These are phyloP conservation scores for Arthrinium puccinioides DNA, from an alignment of 2,329 filamentous ascomycete genomes.

Conservation along the genomic window DNA sequence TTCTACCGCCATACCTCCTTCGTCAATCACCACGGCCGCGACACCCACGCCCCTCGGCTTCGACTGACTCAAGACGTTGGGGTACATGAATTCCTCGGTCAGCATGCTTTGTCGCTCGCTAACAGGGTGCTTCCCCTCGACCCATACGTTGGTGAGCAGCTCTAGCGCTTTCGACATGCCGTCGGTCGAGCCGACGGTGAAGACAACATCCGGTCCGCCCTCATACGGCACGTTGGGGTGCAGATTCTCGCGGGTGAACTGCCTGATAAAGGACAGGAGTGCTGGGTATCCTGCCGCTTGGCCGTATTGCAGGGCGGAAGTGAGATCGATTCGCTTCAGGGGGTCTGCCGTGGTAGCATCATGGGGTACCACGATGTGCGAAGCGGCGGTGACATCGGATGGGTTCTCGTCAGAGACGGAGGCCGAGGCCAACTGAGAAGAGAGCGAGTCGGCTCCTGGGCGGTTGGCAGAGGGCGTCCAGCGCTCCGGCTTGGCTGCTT, in stretches of 20 bases:
- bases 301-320: slow-evolving; percentile 81
- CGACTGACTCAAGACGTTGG: slow-evolving; percentile 64
- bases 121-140: slow-evolving; percentile 57
- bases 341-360: slow-evolving; percentile 45
- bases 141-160: slow-evolving; percentile 71
- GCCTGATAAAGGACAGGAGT: slow-evolving; percentile 67
- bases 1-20: slow-evolving; percentile 67
- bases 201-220: slow-evolving; percentile 66
- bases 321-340: slow-evolving; percentile 68
- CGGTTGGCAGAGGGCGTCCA: slow-evolving; percentile 65
- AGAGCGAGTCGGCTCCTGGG: slow-evolving; percentile 30
- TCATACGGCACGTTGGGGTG: slow-evolving; percentile 77
- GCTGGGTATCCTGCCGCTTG: slow-evolving; percentile 75
- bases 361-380: slow-evolving; percentile 60
- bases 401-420: slow-evolving; percentile 11
- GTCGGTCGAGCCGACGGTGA: slow-evolving; percentile 80
- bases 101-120: slow-evolving; percentile 69
- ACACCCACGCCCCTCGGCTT: slow-evolving; percentile 64
- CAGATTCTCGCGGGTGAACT: slow-evolving; percentile 69
- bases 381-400: slow-evolving; percentile 20
- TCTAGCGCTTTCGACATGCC: slow-evolving; percentile 74
- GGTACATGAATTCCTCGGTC: slow-evolving; percentile 75
- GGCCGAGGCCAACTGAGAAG: slow-evolving; percentile 26
- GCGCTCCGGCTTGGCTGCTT: slow-evolving; percentile 65
- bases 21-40: slow-evolving; percentile 68